These are phyloP conservation scores for Cryphonectria japonica DNA, from an alignment of 2,329 filamentous ascomycete genomes.

Conservation along the genomic window DNA sequence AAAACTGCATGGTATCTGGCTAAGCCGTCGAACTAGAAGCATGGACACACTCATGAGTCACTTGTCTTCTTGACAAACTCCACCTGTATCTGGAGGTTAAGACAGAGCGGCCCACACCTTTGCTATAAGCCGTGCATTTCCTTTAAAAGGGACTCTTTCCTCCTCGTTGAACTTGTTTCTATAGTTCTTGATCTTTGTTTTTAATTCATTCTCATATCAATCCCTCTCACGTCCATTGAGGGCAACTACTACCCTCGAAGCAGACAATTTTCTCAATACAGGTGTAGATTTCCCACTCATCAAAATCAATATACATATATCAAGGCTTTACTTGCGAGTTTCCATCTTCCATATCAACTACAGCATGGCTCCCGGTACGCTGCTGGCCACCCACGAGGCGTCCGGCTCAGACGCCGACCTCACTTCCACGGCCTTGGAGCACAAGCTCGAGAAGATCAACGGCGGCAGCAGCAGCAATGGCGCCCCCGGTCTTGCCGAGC, in stretches of 20 bases:
- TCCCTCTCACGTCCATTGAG: neutral
- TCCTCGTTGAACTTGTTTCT: neutral
- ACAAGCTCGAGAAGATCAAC: conserved; percentile 47
- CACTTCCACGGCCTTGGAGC: conserved; percentile 55
- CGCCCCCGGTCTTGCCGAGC: conserved; percentile 57
- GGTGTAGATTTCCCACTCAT: neutral
- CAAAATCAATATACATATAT: conserved; percentile 1
- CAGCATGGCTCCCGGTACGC: conserved; percentile 37
- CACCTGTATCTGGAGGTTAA: neutral
- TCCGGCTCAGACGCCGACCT: conserved; percentile 54
- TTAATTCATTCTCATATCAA: neutral
- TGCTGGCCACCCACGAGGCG: conserved; percentile 41
- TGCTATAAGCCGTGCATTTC: neutral
- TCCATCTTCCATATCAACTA: neutral
- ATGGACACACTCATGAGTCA: neutral
- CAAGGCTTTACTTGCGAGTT: neutral
- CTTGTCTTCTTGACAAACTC: neutral
- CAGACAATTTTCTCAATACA: neutral
- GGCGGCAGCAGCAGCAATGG: conserved; percentile 39
- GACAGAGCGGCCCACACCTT: neutral
- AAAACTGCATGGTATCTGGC: neutral
- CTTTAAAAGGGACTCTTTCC: neutral
- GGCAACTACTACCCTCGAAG: neutral
- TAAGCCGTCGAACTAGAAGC: neutral
- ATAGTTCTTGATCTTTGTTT: neutral